phyloP scores from a whole-genome alignment of 1,284 basidiomycete species.

The Inonotus obliquus region DNA sequence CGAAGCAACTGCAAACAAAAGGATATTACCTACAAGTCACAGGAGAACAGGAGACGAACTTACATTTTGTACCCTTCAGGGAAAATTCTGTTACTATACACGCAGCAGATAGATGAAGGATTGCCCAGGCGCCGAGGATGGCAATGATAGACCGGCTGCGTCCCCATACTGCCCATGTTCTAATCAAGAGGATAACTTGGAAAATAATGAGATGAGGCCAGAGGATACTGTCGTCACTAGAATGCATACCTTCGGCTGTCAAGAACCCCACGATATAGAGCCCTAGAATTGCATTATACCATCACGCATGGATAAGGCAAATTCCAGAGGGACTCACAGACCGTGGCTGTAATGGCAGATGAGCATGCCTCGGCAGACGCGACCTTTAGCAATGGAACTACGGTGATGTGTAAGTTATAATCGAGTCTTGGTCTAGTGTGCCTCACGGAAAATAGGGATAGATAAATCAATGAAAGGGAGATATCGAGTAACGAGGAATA shows the following conservation, averaged over 20 bases:
- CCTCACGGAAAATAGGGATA: not conserved
- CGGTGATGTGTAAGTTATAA: not conserved
- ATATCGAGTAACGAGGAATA: slow-evolving; percentile 11
- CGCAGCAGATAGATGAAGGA: not conserved
- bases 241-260: slow-evolving; percentile 3
- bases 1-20: not conserved
- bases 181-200: slow-evolving; percentile 1
- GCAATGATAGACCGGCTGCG: not conserved
- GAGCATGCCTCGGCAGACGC: not conserved
- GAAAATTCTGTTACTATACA: not conserved
- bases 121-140: not conserved
- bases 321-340: not conserved
- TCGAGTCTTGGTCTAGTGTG: not conserved
- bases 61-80: not conserved
- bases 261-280: slow-evolving; percentile 7
- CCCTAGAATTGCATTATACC: not conserved
- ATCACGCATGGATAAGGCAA: not conserved
- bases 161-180: slow-evolving; percentile 9
- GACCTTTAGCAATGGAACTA: not conserved
- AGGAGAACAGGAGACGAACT: not conserved
- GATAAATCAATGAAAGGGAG: slow-evolving; percentile 9
- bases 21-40: too few relatives aligned
- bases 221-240: not conserved
- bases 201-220: not conserved
- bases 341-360: not conserved